These are phyloP conservation scores for Dothiorella sarmentorum DNA, from an alignment of 2,329 filamentous ascomycete genomes.

Conservation along the genomic window DNA sequence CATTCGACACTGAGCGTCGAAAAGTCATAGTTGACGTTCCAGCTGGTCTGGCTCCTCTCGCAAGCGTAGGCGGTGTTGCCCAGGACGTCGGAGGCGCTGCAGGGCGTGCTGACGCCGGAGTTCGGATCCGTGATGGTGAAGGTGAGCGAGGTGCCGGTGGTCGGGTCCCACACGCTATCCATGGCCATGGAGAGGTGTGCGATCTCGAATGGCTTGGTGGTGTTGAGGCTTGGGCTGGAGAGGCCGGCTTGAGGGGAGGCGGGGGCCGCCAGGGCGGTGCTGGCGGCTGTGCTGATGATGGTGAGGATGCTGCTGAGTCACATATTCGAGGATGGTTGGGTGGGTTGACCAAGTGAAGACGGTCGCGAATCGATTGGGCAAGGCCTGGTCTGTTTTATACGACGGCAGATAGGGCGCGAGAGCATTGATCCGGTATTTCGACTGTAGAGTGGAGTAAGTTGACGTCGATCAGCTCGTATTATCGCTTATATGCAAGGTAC, in stretches of 20 bases:
- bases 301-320: constrained; percentile 22
- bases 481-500: too few species aligned
- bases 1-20: neutral
- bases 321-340: too few species aligned
- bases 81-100: neutral
- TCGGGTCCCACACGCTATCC: neutral
- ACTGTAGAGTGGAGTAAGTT: too few species aligned
- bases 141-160: neutral
- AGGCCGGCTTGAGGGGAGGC: neutral
- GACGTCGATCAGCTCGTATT: too few species aligned
- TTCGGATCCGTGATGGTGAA: neutral
- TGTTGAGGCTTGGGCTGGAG: neutral
- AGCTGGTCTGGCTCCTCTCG: neutral
- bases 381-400: too few species aligned
- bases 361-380: too few species aligned
- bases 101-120: neutral
- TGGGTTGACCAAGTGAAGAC: too few species aligned
- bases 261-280: neutral
- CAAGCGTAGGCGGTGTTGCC: neutral
- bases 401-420: too few species aligned
- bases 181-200: neutral
- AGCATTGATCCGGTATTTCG: too few species aligned
- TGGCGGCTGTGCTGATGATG: neutral
- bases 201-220: neutral
- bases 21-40: neutral